Evolutionary conservation across 805 yeast species (phyloP).

Genomic region (Saccharomycopsis babjevae): DNA sequence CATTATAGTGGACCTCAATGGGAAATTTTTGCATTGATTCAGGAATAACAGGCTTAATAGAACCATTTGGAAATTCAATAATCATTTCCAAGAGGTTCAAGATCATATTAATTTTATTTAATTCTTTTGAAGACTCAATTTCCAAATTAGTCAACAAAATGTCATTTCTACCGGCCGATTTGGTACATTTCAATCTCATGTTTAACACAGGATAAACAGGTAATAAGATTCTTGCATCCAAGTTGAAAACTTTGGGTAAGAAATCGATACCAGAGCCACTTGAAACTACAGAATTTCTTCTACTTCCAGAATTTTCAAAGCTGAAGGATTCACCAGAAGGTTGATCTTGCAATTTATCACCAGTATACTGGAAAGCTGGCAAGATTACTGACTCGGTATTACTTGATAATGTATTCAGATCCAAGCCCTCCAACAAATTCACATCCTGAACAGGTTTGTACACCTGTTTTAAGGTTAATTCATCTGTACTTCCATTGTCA

Average conservation of each 20-base stretch:
- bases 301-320: not conserved
- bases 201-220: conserved; percentile 26
- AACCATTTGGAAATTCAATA: conserved; percentile 20
- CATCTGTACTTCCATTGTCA: conserved; percentile 16
- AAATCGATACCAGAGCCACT: not conserved
- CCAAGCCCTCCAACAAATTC: conserved; percentile 14
- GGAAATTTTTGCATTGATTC: conserved; percentile 22
- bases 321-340: not conserved
- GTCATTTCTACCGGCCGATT: conserved; percentile 37
- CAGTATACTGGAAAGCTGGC: not conserved
- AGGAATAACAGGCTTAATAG: conserved; percentile 18
- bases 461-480: conserved; percentile 6
- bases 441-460: conserved; percentile 12
- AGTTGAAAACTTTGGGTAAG: conserved; percentile 7
- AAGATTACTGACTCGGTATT: not conserved
- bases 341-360: not conserved
- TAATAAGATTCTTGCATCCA: conserved; percentile 16
- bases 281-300: conserved; percentile 7
- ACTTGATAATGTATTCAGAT: conserved; percentile 4
- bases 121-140: conserved; percentile 32
- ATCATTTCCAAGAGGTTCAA: conserved; percentile 19
- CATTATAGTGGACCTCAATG: conserved; percentile 23
- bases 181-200: conserved; percentile 32
- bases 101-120: conserved; percentile 18
- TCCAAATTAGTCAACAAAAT: conserved; percentile 31